Percentiles rank a stretch among this genome's conserved stretches.
Conservation (phyloP, 1,139 yeast genomes). For the Nakaseomyces kungkrabaensis region DNA sequence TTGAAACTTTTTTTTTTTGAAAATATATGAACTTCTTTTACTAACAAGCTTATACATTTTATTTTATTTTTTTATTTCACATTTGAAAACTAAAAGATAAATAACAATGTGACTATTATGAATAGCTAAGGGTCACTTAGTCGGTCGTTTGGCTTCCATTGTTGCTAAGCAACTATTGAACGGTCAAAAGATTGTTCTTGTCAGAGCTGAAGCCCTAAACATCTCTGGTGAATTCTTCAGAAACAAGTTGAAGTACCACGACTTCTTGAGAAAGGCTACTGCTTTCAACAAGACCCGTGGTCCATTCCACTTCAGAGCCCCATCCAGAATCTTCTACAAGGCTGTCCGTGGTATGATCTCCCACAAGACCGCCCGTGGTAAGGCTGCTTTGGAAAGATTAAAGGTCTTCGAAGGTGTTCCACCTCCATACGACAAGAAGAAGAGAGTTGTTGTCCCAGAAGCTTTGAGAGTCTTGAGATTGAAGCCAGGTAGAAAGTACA, state of each 20-base stretch:
- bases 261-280: slow-evolving; percentile 98
- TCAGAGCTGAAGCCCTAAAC: slow-evolving; percentile 97
- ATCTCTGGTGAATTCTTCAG: slow-evolving; percentile 99
- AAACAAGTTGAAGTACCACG: slow-evolving; percentile 99
- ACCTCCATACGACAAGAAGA: slow-evolving; percentile 99
- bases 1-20: too few species aligned
- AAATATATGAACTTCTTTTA: neutral
- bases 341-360: slow-evolving; percentile 99
- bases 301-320: slow-evolving; percentile 99
- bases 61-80: neutral
- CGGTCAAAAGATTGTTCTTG: slow-evolving; percentile 97
- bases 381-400: slow-evolving; percentile 98
- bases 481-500: slow-evolving; percentile 99
- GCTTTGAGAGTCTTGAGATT: slow-evolving; percentile 99
- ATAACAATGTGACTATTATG: neutral
- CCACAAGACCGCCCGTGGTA: slow-evolving; percentile 99
- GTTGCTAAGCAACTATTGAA: slow-evolving; percentile 97
- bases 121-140: slow-evolving; percentile 91
- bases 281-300: slow-evolving; percentile 98
- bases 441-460: slow-evolving; percentile 99
- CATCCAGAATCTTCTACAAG: slow-evolving; percentile 99
- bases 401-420: slow-evolving; percentile 99
- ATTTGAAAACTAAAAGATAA: neutral
- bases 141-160: slow-evolving; percentile 99
- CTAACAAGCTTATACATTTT: neutral